Evolutionary conservation across 2,329 filamentous ascomycete species (phyloP), one percentile per base, ranked within the genome.

Genomic region (Fusarium sp.): DNA sequence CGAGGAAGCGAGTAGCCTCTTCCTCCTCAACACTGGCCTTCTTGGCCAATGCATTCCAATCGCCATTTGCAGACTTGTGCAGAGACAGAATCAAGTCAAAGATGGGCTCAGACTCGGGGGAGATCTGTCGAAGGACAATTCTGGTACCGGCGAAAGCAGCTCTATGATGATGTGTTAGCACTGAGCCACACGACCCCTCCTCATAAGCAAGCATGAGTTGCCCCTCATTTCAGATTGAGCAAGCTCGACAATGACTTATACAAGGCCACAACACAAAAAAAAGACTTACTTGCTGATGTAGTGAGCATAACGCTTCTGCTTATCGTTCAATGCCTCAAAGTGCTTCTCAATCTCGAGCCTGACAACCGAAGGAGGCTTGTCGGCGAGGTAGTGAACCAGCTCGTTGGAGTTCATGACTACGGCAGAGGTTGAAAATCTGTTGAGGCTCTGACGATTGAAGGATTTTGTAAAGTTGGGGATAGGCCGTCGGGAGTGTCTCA

Each of bases 271-370:
- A 8, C n/a, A 18, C 18, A 32, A 11, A 52, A 25, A 25, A 16
- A 42, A 52, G n/a, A 63, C 84, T 74, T 85, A 93, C 91, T 87
- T 89, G 87, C 91, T 93, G 78, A 97, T 93, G 78, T 91, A 94
- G 82, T 98, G 94, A 70, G 94, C 92, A 85, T 98, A 98, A 77
- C 92, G 90, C 84, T 95, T 94, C 83, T 97, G 89, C 78, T 92
- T 85, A 75, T 92, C 88, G 56, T 83, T 86, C 66, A 96, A 81
- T 37, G 90, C 89, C 58, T 95, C 92, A 76, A 98, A 99, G 82
- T 98, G 95, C 78, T 94, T 92, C 82, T 94, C 94, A 79, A 98
- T 96, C 79, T 94, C 91, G 52, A 99, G 88, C 49, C 91, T 90
- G 63, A 98, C 95, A 60, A 98, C 89, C 51, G 91, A 92, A 2